Base-by-base conservation (phyloP, 2,329 filamentous ascomycete genomes). In the Hirsutella thompsonii region DNA sequence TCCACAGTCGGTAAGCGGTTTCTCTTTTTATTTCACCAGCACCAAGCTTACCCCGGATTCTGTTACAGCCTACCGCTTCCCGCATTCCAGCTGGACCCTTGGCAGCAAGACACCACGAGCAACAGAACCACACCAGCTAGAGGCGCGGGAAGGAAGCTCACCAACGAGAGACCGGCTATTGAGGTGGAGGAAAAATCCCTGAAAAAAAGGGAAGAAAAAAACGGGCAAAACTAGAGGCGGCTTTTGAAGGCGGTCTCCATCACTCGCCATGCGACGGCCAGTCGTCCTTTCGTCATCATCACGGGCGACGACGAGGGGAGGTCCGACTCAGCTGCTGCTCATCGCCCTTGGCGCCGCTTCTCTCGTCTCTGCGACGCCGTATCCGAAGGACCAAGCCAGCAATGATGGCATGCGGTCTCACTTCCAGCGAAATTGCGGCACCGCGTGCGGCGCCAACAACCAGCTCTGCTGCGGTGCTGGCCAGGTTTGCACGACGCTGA, bases 391-490 rank as follows among this genome's bases (percentile, higher is more conserved):
- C 48, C 60, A 62, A 44, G 53, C 71, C 23, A 65, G 69, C 50
- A 67, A 68, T 51, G 43, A 49, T 23, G 72, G 70, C 48, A 68
- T 63, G 50, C 68, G 67, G 42, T 75, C 64, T 46, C 64, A 77
- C 33, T n/a, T 5, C 32, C 14, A 34, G 18, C 66, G 71, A 46
- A 57, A 55, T 42, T 78, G 74, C 60, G 62, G 57, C 36, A 55
- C 65, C 29, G 68, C 68, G 57, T 80, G 76, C 57, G 75, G 76
- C 45, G 56, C 60, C 39, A 58, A 73, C 41, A 69, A 69, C 49
- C 66, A 73, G 54, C 69, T 68, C 56, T 79, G 75, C 60, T 80
- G 76, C 52, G 55, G 54, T 19, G 48, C 57, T 41, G 62, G 61
- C 40, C 57, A 74, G 52, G 52, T 59, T 26, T 79, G 76, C 62